Base-by-base conservation (phyloP, 2,329 filamentous ascomycete species). In the Chaetomium olivaceum region DNA sequence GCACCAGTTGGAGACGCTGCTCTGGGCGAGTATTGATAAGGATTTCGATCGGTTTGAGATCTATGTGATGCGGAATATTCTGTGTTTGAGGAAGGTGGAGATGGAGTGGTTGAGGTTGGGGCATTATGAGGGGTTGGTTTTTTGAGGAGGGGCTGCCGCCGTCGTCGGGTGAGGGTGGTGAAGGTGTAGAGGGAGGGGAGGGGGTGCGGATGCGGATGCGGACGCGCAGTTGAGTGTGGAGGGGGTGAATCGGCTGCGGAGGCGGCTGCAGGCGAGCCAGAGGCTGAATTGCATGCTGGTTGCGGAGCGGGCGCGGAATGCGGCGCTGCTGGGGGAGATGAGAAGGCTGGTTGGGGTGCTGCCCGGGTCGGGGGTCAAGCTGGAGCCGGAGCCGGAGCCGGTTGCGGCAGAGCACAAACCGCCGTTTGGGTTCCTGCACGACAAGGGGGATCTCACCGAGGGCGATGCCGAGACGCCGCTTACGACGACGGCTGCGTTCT, bases 21-120 rank as follows among this genome's bases (percentile, higher is more conserved):
- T 94, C 31, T 92, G 91, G 77, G 86, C 90, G 54, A 90, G 88
- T 72, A 91, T 94, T 69, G 91, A 95, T 78, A 91, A 89, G 77
- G 91, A 91, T 70, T 94, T 94, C 74, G 91, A 95, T 80, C 88
- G 90, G 69, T 90, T 94, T 73, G 91, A 95, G 80, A 91, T 99
- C 64, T 97, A 94, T 80, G 89, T 92, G 60, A 83, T 99, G 81
- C 84, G 92, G 70, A 97, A 97, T 75, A 91, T 93, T 71, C 79
- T 95, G 69, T 89, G 86, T 50, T 87, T 94, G 48, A 76, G 77
- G 43, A 86, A 86, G 58, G 86, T 89, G 31, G 91, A 94, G 68
- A 81, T 91, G 72, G 85, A 87, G 65, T 97, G 91, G 87, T 89
- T 98, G 69, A 83, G 90, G 61, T 81, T 99, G 69, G 86, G 86